Conservation (phyloP, 176 grass and related monocot species). For the maize (Zea mays) region Zm-B73-REFERENCE-NAM-5.0 NC_050103.1:166817001-166817500, state of each 20-base stretch:
- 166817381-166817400: not conserved
- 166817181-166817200: conserved; percentile 42
- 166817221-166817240: not conserved
- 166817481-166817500: not conserved
- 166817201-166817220: conserved; percentile 59
- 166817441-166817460: not conserved
- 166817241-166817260: not conserved
- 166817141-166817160: too few species aligned
- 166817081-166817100: conserved; percentile 50
- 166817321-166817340: not conserved
- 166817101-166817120: conserved; percentile 57
- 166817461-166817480: not conserved
- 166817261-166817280: not conserved
- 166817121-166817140: conserved; percentile 53
- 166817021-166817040: conserved; percentile 62
- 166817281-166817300: not conserved
- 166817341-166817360: not conserved
- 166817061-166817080: not conserved
- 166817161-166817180: conserved; percentile 32
- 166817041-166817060: conserved; percentile 56
- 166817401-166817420: not conserved
- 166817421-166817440: not conserved
- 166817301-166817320: not conserved
- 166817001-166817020: conserved; percentile 43
- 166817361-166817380: not conserved